Evolutionary conservation across 345 rosid species (phyloP).

Genomic region (Eucalyptus erythrocorys): DNA sequence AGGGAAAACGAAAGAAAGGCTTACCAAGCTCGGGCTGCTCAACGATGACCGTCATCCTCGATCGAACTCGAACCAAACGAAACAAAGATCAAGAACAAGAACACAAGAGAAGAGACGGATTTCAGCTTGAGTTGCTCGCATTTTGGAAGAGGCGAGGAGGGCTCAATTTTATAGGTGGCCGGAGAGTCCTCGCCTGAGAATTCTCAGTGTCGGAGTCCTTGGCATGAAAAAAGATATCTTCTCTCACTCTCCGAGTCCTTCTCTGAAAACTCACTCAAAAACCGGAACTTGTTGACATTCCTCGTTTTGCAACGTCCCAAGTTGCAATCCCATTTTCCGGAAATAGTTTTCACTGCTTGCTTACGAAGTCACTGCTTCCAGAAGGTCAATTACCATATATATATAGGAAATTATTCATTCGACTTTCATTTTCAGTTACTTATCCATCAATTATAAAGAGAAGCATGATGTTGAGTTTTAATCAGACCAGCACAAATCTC

Average conservation of each 20-base stretch:
- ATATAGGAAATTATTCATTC: not conserved
- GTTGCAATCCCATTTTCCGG: not conserved
- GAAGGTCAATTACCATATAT: too few species aligned
- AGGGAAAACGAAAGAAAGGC: not conserved
- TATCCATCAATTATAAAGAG: not conserved
- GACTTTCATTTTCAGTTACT: not conserved
- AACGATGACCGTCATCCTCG: not conserved
- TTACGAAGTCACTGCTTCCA: too few species aligned
- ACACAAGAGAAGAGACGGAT: not conserved
- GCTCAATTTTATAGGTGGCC: not conserved
- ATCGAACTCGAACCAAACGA: not conserved
- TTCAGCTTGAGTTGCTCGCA: not conserved
- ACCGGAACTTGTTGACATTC: not conserved
- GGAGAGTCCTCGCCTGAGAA: not conserved
- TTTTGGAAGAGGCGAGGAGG: not conserved
- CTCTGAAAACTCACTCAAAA: not conserved
- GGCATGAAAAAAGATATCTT: not conserved
- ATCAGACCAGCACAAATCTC: not conserved
- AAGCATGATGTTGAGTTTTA: not conserved
- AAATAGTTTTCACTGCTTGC: too few species aligned
- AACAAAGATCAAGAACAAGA: not conserved
- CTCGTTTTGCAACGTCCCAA: not conserved
- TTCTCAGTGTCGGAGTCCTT: not conserved
- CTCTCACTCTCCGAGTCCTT: not conserved
- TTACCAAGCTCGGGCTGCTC: not conserved